Base-by-base conservation (phyloP, 441 rosid genomes). In the Arabidopsis hybrid region DNA sequence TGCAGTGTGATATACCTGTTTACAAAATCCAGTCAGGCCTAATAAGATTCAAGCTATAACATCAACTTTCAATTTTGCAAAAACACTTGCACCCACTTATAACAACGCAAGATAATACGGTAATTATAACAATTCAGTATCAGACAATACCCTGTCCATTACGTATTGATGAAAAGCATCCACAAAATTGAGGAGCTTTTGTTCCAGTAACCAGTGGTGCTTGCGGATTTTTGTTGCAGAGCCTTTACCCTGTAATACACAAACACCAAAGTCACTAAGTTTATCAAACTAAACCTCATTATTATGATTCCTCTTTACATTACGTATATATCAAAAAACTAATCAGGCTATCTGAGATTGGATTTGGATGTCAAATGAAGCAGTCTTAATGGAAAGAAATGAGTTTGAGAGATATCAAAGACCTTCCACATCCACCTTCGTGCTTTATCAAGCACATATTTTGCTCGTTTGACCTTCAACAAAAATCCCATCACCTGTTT, bases 401-500 rank as follows among this genome's bases (percentile, higher is more conserved):
- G 52, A 68, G 60, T 51, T 40, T 35, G 17, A 63, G 47, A 50
- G 71, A 51, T 51, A 21, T 50, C 36, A 80, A 58, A 13, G 72
- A 95, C 99, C 99, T 95, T 95, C 97, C 99, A 92, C 93, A 95
- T 92, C 97, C 96, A 91, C 75, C 89, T 87, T 71, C 97, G 89
- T 75, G 95, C 96, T 85, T 95, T 90, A 83, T 89, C 97, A 46
- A 95, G 97, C 50, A 79, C 97, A 85, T 79, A 95, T 82, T 92
- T 95, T 60, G 97, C 99, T 65, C 91, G 93, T 83, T 95, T 95
- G 78, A 92, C 99, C 83, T 95, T 95, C 87, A 95, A 78, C 79
- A 92, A 78, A 83, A 95, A 92, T 65, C 88, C 84, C 97, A 93
- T 90, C 79, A 95, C 98, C 98, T 91, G 81, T 66, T 83, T 64